Evolutionary conservation across 1,139 yeast genomes (phyloP).

Genomic region (Sugiyamaella grinbergsii): DNA sequence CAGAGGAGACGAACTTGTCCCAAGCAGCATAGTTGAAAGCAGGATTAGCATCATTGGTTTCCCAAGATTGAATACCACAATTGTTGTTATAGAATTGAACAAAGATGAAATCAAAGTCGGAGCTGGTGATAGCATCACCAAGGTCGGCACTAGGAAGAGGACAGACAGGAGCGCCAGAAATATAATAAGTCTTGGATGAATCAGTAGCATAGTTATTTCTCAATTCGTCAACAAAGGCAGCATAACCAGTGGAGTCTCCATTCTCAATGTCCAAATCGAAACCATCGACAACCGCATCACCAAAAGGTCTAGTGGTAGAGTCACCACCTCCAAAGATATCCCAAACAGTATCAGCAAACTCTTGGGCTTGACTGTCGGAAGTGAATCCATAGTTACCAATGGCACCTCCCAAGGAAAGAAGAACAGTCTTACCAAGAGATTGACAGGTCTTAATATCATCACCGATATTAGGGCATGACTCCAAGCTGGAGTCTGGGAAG

Average conservation of each 20-base stretch:
- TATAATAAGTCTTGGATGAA: slow-evolving; percentile 56
- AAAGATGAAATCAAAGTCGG: slow-evolving; percentile 78
- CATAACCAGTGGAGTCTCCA: slow-evolving; percentile 52
- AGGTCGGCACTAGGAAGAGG: slow-evolving; percentile 84
- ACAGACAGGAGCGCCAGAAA: slow-evolving; percentile 96
- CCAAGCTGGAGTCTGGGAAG: slow-evolving; percentile 53
- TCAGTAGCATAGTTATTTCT: slow-evolving; percentile 54
- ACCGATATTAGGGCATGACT: slow-evolving; percentile 61
- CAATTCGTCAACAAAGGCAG: slow-evolving; percentile 54
- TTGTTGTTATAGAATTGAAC: slow-evolving; percentile 93
- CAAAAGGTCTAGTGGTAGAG: slow-evolving; percentile 78
- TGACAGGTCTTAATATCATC: slow-evolving; percentile 76
- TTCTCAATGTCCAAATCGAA: slow-evolving; percentile 73
- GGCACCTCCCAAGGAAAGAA: slow-evolving; percentile 85
- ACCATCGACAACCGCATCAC: slow-evolving; percentile 63
- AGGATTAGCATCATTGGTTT: slow-evolving; percentile 41
- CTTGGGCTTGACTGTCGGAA: slow-evolving; percentile 60
- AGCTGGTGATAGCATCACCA: slow-evolving; percentile 62
- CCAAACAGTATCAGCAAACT: slow-evolving; percentile 79
- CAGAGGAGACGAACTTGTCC: slow-evolving; percentile 61
- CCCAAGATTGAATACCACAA: slow-evolving; percentile 48
- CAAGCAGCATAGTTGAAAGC: slow-evolving; percentile 84
- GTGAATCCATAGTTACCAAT: slow-evolving; percentile 62
- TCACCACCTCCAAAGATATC: slow-evolving; percentile 86
- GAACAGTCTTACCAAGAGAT: slow-evolving; percentile 64